phyloP scores from a whole-genome alignment of 2,329 filamentous ascomycete species.

The Pseudofabraea citricarpa region DNA sequence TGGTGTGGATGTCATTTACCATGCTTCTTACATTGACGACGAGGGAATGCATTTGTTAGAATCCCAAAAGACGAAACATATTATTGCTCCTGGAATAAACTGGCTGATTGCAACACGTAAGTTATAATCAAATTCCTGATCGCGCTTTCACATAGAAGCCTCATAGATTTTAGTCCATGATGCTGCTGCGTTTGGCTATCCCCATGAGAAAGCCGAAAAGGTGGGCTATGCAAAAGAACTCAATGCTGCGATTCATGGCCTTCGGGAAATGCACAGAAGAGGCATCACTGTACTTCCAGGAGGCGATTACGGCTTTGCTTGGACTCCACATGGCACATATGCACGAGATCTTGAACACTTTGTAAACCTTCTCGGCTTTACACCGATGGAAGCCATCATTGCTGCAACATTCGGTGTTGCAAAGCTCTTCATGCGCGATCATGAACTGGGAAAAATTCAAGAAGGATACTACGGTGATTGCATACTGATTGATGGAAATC shows the following conservation, averaged over 20 bases:
- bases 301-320: conserved; percentile 40
- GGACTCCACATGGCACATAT: conserved; percentile 40
- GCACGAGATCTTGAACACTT: conserved; percentile 40
- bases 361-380: conserved; percentile 37
- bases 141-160: no score
- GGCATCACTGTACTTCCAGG: conserved; percentile 39
- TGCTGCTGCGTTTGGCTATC: background rate
- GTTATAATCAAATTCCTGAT: no score
- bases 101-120: no score
- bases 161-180: background rate
- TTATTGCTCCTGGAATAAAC: conserved; percentile 37
- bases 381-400: conserved; percentile 36
- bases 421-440: conserved; percentile 31
- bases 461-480: conserved; percentile 35
- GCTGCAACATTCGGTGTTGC: conserved; percentile 35
- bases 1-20: conserved; percentile 41
- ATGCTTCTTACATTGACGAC: conserved; percentile 38
- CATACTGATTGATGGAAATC: conserved; percentile 40
- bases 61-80: conserved; percentile 31
- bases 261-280: conserved; percentile 38
- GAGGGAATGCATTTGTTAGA: conserved; percentile 34
- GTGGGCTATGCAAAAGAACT: conserved; percentile 39
- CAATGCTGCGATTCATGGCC: conserved; percentile 30
- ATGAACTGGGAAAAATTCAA: conserved; percentile 35
- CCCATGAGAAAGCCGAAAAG: conserved; percentile 32